These are phyloP conservation scores for Solanum infundibuliforme DNA, from an alignment of 257 asterid genomes.

Conservation along the genomic window DNA sequence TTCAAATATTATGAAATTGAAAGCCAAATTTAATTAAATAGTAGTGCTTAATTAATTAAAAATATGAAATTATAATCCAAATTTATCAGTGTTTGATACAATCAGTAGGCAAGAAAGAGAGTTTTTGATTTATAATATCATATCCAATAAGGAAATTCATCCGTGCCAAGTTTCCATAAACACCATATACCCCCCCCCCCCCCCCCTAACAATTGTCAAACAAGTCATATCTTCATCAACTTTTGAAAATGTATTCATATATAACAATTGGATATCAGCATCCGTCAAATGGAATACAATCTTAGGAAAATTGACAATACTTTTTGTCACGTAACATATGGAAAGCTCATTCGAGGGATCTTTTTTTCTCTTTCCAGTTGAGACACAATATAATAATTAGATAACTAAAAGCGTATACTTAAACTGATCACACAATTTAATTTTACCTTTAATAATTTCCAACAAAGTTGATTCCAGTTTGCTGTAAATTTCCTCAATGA, in stretches of 20 bases:
- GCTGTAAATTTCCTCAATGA: neutral
- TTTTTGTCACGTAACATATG: neutral
- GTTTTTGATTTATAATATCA: neutral
- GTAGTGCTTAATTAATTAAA: neutral
- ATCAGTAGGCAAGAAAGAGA: neutral
- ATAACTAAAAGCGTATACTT: neutral
- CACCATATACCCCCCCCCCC: neutral
- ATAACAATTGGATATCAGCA: conserved; percentile 28
- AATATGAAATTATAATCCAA: neutral
- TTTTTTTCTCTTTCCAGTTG: neutral
- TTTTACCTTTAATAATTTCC: too few relatives aligned
- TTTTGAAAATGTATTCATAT: conserved; percentile 20
- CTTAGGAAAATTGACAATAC: conserved; percentile 6
- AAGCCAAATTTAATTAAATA: neutral
- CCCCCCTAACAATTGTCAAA: conserved; percentile 5
- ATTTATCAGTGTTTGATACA: neutral
- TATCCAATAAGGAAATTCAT: neutral
- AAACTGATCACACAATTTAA: too few relatives aligned
- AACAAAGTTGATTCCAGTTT: too few relatives aligned
- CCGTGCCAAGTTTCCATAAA: conserved; percentile 33
- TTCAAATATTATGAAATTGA: too few relatives aligned
- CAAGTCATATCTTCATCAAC: conserved; percentile 23
- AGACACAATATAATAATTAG: neutral
- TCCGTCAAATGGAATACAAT: conserved; percentile 28
- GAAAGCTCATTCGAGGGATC: neutral